Base-by-base conservation (phyloP, 1,139 yeast species). In the Starmera stellimalicola region DNA sequence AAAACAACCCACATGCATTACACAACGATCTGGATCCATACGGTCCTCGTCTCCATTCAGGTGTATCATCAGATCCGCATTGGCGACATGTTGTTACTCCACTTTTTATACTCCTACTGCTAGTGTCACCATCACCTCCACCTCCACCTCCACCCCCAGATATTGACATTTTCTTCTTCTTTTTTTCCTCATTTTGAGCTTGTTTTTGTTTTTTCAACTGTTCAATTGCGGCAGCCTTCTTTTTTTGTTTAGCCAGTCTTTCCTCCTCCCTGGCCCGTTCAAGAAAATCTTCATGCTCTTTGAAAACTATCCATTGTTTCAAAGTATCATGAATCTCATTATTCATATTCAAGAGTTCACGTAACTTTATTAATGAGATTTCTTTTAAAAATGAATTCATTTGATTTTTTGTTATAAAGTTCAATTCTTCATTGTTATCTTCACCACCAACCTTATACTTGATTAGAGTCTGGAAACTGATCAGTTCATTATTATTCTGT, bases 41-140 rank as follows among this genome's bases (percentile, higher is more conserved):
- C 1, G 91, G 93, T 1, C 93, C 93, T 35, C 83, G 61, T 50
- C 93, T 66, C 93, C 93, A 81, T 53, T 81, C 93, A 2, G 93
- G 91, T 0, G 93, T 81, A 35, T 76, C 79, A 6, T 74, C 69
- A 15, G 82, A 76, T 2, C 83, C 83, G 55, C 94, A 82, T 43
- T 70, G 76, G 27, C 52, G 50, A 39, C 77, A 71, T 6, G 39
- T 40, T 12, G 40, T 16, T 47, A 29, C 2, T 45, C 51, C 16
- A 44, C 47, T 26, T 44, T 40, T 11, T 36, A 27, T 5, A 20
- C 30, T 3, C 43, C 43, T 16, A n/a, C n/a, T n/a, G n/a, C n/a
- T n/a, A 22, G 34, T 14, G 14, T 30, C 31, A 20, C 5, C 26
- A 28, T 17, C 29, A 27, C 4, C 20, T 16, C 18, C 24, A 17